phyloP scores from a whole-genome alignment of 1,139 yeast genomes.

The Pichia sp. region DNA sequence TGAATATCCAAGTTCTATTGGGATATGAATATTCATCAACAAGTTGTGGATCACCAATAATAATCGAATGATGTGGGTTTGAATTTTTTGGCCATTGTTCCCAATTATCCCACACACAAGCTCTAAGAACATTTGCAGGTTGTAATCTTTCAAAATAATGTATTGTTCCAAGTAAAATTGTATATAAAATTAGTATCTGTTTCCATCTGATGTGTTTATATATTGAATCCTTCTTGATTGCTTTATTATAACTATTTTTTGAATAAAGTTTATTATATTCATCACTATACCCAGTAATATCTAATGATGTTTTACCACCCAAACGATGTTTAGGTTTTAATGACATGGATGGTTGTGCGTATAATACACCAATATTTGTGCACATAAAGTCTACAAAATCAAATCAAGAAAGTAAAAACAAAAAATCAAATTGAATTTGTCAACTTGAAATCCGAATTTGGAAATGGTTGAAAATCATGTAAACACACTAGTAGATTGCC shows the following conservation, averaged over 20 bases:
- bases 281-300: constrained; percentile 3
- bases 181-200: constrained; percentile 23
- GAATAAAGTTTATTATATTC: neutral
- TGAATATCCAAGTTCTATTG: constrained; percentile 41
- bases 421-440: neutral
- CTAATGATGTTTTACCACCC: neutral
- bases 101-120: constrained; percentile 64
- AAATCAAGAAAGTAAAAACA: neutral
- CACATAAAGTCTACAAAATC: neutral
- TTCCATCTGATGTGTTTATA: constrained; percentile 14
- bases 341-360: neutral
- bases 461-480: neutral
- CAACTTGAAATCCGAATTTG: neutral
- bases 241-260: neutral
- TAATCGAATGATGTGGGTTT: constrained; percentile 54
- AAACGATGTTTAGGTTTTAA: constrained; percentile 6
- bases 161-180: constrained; percentile 43
- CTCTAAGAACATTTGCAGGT: constrained; percentile 41
- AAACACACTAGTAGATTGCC: neutral
- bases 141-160: constrained; percentile 57
- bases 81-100: constrained; percentile 41
- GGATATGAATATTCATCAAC: constrained; percentile 63
- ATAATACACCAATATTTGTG: neutral
- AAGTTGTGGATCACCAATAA: constrained; percentile 62
- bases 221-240: neutral